Evolutionary conservation across 257 asterid genomes (phyloP).

Genomic region (Primulina eburnea): DNA sequence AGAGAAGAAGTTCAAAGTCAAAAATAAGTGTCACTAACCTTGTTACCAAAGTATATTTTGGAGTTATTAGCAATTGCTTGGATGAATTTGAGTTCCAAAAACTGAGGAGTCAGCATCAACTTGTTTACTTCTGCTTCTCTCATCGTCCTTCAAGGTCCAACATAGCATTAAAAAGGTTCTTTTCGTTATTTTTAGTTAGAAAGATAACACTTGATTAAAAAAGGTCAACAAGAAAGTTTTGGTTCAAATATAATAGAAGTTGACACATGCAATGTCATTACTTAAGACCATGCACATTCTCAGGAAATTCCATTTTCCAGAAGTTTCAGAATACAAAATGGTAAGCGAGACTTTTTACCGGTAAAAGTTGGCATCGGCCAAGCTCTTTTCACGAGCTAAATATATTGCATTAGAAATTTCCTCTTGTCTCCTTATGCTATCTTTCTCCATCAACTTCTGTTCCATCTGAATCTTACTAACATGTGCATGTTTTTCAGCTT

Average conservation of each 20-base stretch:
- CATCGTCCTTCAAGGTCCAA: constrained; percentile 49
- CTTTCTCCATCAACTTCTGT: constrained; percentile 89
- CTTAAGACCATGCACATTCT: neutral
- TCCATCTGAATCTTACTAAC: constrained; percentile 95
- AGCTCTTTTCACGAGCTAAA: constrained; percentile 89
- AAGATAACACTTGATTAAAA: neutral
- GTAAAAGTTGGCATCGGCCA: constrained; percentile 90
- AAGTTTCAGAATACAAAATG: constrained; percentile 1
- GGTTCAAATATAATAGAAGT: neutral
- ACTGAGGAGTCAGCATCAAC: constrained; percentile 81
- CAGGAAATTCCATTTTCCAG: neutral
- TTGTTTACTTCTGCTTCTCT: constrained; percentile 95
- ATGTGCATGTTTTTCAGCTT: constrained; percentile 89
- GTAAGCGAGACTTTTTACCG: constrained; percentile 43
- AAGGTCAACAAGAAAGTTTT: constrained; percentile 1
- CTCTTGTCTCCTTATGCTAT: constrained; percentile 83
- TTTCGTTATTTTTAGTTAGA: constrained; percentile 5
- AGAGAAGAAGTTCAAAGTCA: neutral
- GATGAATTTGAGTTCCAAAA: constrained; percentile 76
- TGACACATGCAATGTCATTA: neutral
- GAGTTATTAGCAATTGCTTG: constrained; percentile 91
- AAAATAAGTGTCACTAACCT: constrained; percentile 39
- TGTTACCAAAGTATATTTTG: constrained; percentile 89
- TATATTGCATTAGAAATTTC: constrained; percentile 88
- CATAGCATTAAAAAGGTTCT: constrained; percentile 17